Percentiles rank a stretch among this genome's conserved stretches.
Evolutionary conservation across 2,329 filamentous ascomycete genomes (phyloP).

Genomic region (Thielaviopsis populi): DNA sequence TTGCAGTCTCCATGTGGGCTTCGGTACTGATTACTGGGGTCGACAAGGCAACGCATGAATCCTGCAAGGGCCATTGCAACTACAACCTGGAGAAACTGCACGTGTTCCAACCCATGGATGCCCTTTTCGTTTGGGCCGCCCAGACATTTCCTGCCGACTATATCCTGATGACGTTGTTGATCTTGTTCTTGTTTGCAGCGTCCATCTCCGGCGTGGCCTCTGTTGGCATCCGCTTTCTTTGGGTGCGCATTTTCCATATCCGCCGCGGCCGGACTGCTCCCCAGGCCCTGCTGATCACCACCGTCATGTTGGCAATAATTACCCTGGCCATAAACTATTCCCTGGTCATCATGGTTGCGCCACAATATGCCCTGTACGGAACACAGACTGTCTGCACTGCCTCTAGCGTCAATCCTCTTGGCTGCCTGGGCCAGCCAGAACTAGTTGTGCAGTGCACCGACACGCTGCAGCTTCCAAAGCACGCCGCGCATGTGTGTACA

Average conservation of each 20-base stretch:
- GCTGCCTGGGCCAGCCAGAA: constrained; percentile 57
- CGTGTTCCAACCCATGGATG: constrained; percentile 92
- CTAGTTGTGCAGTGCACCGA: constrained; percentile 75
- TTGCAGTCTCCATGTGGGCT: constrained; percentile 64
- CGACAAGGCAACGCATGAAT: constrained; percentile 90
- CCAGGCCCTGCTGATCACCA: constrained; percentile 80
- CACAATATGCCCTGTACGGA: constrained; percentile 87
- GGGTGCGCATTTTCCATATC: constrained; percentile 86
- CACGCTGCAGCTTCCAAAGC: constrained; percentile 44
- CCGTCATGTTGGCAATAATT: constrained; percentile 78
- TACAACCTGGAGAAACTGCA: constrained; percentile 80
- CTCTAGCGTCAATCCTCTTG: constrained; percentile 46
- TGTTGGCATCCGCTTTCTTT: constrained; percentile 89
- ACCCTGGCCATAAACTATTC: constrained; percentile 87
- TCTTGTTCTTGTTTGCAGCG: constrained; percentile 76
- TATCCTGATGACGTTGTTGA: constrained; percentile 67
- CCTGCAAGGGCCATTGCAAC: constrained; percentile 80
- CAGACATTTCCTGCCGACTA: constrained; percentile 87
- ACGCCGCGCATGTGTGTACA: constrained; percentile 71
- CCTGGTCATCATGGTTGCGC: constrained; percentile 82
- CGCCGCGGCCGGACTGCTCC: constrained; percentile 77
- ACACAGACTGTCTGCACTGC: constrained; percentile 87
- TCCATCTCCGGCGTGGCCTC: constrained; percentile 75
- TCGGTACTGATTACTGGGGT: constrained; percentile 93
- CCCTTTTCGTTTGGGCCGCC: constrained; percentile 66